These are phyloP conservation scores for Diaporthe australafricana DNA, from an alignment of 2,329 filamentous ascomycete genomes.

Conservation along the genomic window DNA sequence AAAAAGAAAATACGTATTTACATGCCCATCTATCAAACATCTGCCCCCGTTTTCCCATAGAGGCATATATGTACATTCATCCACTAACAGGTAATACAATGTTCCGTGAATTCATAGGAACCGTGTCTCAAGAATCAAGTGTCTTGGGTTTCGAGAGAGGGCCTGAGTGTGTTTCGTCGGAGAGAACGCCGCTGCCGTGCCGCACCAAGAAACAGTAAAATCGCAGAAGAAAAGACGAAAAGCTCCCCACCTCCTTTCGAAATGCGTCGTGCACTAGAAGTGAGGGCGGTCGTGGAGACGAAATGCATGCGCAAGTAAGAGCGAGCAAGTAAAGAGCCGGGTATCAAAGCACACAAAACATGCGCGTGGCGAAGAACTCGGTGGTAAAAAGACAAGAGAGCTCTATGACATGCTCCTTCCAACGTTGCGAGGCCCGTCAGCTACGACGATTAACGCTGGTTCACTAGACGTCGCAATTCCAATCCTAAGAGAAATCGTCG, in stretches of 20 bases:
- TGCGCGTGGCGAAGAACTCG: slow-evolving; percentile 6
- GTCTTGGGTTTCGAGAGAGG: slow-evolving; percentile 5
- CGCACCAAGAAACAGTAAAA: not conserved
- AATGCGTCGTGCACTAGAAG: not conserved
- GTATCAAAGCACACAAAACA: slow-evolving; percentile 29
- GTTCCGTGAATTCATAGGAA: slow-evolving; percentile 29
- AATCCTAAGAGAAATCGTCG: slow-evolving; percentile 44
- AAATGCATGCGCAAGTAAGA: not conserved
- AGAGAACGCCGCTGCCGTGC: slow-evolving; percentile 11
- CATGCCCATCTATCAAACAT: slow-evolving; percentile 32
- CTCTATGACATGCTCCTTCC: not conserved
- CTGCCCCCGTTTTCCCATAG: slow-evolving; percentile 1
- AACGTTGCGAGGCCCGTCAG: not conserved
- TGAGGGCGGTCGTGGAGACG: not conserved
- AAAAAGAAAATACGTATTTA: slow-evolving; percentile 29
- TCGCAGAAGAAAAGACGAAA: not conserved
- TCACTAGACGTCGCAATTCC: slow-evolving; percentile 37
- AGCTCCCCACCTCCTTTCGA: not conserved
- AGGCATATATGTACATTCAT: slow-evolving; percentile 35
- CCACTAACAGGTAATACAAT: slow-evolving; percentile 31
- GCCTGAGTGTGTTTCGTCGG: not conserved
- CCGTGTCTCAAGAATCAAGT: slow-evolving; percentile 15
- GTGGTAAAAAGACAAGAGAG: slow-evolving; percentile 10
- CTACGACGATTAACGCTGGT: slow-evolving; percentile 6
- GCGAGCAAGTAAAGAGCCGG: slow-evolving; percentile 13